Evolutionary conservation across 441 rosid species (phyloP).

Genomic region (Euphorbia neoarborescens): DNA sequence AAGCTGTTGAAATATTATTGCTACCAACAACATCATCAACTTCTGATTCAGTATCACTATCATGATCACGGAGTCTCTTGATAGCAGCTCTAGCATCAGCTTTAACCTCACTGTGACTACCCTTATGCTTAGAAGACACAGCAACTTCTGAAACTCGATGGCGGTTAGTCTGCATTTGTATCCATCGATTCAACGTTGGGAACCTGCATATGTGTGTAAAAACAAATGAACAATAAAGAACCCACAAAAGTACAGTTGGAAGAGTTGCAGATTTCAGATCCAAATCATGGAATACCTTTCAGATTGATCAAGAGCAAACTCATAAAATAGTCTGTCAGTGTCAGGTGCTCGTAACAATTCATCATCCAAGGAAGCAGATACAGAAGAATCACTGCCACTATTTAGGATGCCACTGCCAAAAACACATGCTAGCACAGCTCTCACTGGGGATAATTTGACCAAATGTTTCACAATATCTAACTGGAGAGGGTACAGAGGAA

Average conservation of each 20-base stretch:
- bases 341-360: constrained; percentile 64
- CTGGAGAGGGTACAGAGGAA: constrained; percentile 89
- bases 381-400: constrained; percentile 59
- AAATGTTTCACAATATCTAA: constrained; percentile 84
- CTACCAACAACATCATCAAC: constrained; percentile 48
- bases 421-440: constrained; percentile 93
- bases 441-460: constrained; percentile 90
- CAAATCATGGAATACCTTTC: constrained; percentile 61
- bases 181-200: constrained; percentile 96
- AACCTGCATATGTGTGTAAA: constrained; percentile 42
- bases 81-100: constrained; percentile 52
- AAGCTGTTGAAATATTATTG: constrained; percentile 30
- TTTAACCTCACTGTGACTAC: constrained; percentile 41
- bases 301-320: constrained; percentile 98
- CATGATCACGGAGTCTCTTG: constrained; percentile 76
- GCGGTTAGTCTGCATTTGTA: constrained; percentile 95
- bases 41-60: constrained; percentile 72
- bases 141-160: constrained; percentile 94
- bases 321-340: constrained; percentile 71
- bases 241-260: constrained; percentile 14
- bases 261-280: constrained; percentile 13
- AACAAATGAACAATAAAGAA: constrained; percentile 20
- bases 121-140: constrained; percentile 56
- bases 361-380: constrained; percentile 62
- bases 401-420: constrained; percentile 92